Evolutionary conservation across 192 early-diverging fungal genomes (phyloP).

Genomic region (Gigaspora rosea): DNA sequence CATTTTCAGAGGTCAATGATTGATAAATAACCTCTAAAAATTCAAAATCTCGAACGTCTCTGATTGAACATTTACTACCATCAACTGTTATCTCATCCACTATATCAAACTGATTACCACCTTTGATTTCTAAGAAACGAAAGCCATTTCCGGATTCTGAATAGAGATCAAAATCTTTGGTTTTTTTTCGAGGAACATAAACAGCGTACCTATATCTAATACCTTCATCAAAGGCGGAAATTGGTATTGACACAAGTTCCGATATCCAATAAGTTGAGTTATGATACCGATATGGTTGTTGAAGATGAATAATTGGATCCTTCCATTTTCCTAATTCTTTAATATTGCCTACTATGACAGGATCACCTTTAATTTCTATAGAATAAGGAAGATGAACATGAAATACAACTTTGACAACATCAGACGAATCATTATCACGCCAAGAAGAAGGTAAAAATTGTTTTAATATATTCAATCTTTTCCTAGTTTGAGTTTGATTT

Average conservation of each 20-base stretch:
- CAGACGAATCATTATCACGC: neutral
- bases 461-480: neutral
- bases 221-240: neutral
- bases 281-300: neutral
- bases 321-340: slow-evolving; percentile 4
- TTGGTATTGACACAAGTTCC: neutral
- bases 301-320: slow-evolving; percentile 5
- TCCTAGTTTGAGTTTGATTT: neutral
- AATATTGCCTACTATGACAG: neutral
- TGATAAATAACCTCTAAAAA: neutral
- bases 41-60: neutral
- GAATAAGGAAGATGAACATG: slow-evolving; percentile 1
- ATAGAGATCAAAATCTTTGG: neutral
- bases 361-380: neutral
- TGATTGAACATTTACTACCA: neutral
- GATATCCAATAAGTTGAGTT: neutral
- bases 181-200: neutral
- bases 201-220: neutral
- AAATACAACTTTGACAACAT: neutral
- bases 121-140: neutral
- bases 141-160: neutral
- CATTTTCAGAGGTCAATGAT: neutral
- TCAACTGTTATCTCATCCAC: neutral
- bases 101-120: slow-evolving; percentile 1
- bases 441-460: neutral